A percentile compares a stretch with the other conserved stretches of the same genome.
phyloP scores from a whole-genome alignment of 345 rosid genomes.

The Eucalyptus regnans region DNA sequence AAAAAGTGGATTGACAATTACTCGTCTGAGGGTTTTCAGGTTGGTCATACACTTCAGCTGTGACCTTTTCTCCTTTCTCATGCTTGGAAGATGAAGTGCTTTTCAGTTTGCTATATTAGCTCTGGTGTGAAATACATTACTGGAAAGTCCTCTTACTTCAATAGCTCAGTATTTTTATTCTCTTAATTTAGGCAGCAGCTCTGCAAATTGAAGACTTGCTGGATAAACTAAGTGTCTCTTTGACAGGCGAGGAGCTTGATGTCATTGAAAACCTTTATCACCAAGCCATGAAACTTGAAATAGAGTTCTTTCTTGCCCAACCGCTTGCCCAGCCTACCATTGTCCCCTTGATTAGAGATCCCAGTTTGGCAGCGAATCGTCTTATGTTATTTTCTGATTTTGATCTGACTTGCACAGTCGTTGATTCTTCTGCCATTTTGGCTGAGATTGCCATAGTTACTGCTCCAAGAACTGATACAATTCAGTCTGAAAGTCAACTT shows the following conservation, averaged over 20 bases:
- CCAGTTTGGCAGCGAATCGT: conserved; percentile 34
- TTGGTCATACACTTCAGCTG: conserved; percentile 4
- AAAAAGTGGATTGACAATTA: conserved; percentile 82
- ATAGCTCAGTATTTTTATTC: conserved; percentile 20
- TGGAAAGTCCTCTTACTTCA: conserved; percentile 7
- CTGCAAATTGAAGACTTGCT: conserved; percentile 90
- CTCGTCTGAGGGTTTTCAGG: conserved; percentile 77
- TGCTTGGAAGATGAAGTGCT: not conserved
- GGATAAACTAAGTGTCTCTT: conserved; percentile 80
- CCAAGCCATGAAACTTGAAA: conserved; percentile 98
- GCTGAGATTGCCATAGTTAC: conserved; percentile 92
- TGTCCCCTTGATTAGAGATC: conserved; percentile 59
- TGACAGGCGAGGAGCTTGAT: conserved; percentile 96
- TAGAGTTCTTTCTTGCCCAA: conserved; percentile 82
- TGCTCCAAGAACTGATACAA: conserved; percentile 70
- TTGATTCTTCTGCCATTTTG: conserved; percentile 95
- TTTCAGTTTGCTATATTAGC: not conserved
- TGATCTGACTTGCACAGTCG: conserved; percentile 89
- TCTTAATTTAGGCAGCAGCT: conserved; percentile 62
- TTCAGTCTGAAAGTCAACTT: conserved; percentile 35
- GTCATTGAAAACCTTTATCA: conserved; percentile 85
- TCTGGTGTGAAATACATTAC: conserved; percentile 4
- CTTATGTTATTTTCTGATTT: conserved; percentile 82
- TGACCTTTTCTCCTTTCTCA: not conserved
- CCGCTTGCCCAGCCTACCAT: conserved; percentile 59